Conservation (phyloP, 768 basidiomycete species). For the Pulveroboletus sp. region DNA sequence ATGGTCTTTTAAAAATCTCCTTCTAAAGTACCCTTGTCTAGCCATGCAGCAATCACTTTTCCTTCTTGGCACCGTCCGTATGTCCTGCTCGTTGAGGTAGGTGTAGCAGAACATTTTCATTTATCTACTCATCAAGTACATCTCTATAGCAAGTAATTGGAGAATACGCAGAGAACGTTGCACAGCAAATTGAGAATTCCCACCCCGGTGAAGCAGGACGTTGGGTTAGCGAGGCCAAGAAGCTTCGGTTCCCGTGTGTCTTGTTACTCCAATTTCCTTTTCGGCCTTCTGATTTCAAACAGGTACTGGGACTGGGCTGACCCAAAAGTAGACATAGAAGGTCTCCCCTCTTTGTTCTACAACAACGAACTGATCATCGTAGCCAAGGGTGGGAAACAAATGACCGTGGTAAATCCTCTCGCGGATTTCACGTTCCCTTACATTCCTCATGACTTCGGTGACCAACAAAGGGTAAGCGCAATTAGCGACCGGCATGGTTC, state of each 20-base stretch:
- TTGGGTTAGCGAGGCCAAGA: conserved; percentile 19
- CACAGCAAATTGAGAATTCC: conserved; percentile 20
- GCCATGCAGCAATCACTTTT: conserved; percentile 20
- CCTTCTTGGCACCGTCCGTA: conserved; percentile 28
- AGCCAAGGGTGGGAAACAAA: not conserved
- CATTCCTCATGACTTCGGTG: conserved; percentile 18
- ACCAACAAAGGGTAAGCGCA: conserved; percentile 7
- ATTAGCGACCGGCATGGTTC: not conserved
- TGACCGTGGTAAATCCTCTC: conserved; percentile 18
- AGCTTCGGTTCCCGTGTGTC: conserved; percentile 28
- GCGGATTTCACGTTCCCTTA: conserved; percentile 10
- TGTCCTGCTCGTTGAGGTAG: conserved; percentile 25
- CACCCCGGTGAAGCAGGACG: conserved; percentile 14
- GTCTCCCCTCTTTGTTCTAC: conserved; percentile 21
- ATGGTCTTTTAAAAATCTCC: not conserved
- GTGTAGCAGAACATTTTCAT: not conserved
- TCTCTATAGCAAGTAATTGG: conserved; percentile 25
- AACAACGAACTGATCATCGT: conserved; percentile 11
- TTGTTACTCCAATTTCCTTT: not conserved
- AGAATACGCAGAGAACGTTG: conserved; percentile 21
- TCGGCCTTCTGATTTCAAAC: not conserved
- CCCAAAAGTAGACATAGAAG: conserved; percentile 12
- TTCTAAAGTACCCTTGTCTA: not conserved
- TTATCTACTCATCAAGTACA: not conserved
- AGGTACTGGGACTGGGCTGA: conserved; percentile 31